Base-by-base conservation (phyloP, 305 asterid species). In the Ilex paraguariensis region DNA sequence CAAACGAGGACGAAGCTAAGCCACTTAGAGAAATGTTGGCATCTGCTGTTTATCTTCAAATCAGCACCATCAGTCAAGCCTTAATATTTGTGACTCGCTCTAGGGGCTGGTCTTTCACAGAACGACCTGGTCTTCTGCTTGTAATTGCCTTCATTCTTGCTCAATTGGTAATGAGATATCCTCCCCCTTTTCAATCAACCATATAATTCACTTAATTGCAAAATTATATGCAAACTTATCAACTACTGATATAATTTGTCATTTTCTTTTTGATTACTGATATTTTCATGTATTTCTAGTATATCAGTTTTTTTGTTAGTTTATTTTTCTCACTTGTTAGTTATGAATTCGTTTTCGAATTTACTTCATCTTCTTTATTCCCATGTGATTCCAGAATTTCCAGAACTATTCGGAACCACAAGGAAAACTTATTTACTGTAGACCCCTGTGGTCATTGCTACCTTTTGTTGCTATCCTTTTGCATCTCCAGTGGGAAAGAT, bases 21-120 rank as follows among this genome's bases (percentile, higher is more conserved):
- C 75, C 51, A 2, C 71, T 70, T 58, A 68, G 77, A 54, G 72
- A 76, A 21, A 69, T 65, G 69, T 60, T 83, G 71, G 59, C 85
- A 21, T 80, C 91, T 63, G 91, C 86, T 13, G 66, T 84, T 42
- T 84, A 84, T 72, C 88, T 84, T 61, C 91, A 84, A 82, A 88
- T 84, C 4, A 84, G 91, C 70, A 84, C 80, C 63, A 81, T 84
- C 62, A 83, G 88, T 71, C 82, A 80, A 62, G 86, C 86, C 51
- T 69, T 83, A 57, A 80, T 83, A 49, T 83, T 83, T 8, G 88
- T 83, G 72, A 77, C 86, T 39, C 85, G 88, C 5, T 80, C 88
- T 3, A 64, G 81, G 54, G 82, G 86, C 15, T 73, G 77, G 70
- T 83, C 89, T 14, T 80, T 73, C 66, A 53, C 63, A 28, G 86